A percentile compares a stretch with the other conserved stretches of the same genome.
Conservation (phyloP, 2,329 filamentous ascomycete genomes). For the Penicillium sp. region DNA sequence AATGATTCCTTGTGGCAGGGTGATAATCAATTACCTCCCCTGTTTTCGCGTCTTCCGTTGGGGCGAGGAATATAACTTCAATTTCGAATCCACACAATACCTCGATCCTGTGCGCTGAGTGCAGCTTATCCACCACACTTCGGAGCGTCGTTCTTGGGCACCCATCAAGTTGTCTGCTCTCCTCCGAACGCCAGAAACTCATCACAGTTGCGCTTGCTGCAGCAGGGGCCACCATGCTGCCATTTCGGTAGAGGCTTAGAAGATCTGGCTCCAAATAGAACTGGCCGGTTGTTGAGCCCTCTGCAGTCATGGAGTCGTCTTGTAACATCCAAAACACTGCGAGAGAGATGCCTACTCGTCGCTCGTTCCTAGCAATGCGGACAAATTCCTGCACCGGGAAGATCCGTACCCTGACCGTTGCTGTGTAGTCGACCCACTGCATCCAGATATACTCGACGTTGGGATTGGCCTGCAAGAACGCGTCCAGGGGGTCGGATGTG, state of each 20-base stretch:
- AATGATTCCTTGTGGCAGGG: constrained; percentile 62
- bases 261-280: constrained; percentile 67
- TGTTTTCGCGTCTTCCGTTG: constrained; percentile 31
- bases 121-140: constrained; percentile 52
- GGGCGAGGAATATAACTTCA: constrained; percentile 69
- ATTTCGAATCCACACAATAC: constrained; percentile 77
- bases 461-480: constrained; percentile 52
- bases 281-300: constrained; percentile 59
- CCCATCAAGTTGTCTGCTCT: constrained; percentile 51
- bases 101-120: constrained; percentile 51
- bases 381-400: constrained; percentile 61
- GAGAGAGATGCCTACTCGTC: constrained; percentile 60
- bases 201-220: constrained; percentile 62
- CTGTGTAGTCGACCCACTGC: constrained; percentile 77
- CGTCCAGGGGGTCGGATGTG: constrained; percentile 34
- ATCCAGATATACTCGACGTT: constrained; percentile 66
- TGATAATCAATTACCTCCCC: constrained; percentile 33
- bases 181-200: constrained; percentile 61
- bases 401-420: constrained; percentile 63
- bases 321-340: constrained; percentile 66
- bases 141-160: constrained; percentile 67
- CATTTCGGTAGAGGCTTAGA: constrained; percentile 58
- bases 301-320: constrained; percentile 57
- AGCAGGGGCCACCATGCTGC: constrained; percentile 45
- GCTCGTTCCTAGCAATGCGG: constrained; percentile 46